Evolutionary conservation across 2,329 filamentous ascomycete species (phyloP).

Genomic region (Raffaelea arxii): DNA sequence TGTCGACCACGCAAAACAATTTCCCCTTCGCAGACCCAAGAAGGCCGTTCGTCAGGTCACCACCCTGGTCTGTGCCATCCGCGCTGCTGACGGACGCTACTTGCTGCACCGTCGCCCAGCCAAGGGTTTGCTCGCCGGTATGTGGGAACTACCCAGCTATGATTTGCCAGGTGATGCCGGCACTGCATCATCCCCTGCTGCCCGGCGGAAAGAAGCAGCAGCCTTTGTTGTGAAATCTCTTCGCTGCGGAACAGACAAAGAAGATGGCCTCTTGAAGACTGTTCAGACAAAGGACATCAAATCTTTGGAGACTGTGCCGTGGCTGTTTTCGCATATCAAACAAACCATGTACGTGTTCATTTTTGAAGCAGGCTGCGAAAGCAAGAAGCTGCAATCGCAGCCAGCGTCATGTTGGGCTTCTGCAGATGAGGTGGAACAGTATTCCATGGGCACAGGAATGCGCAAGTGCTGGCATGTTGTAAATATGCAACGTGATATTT

Average conservation of each 20-base stretch:
- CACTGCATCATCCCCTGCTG: neutral
- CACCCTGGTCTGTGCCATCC: slow-evolving; percentile 43
- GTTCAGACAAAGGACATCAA: slow-evolving; percentile 21
- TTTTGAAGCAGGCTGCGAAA: slow-evolving; percentile 26
- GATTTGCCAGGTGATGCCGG: slow-evolving; percentile 8
- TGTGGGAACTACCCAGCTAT: slow-evolving; percentile 47
- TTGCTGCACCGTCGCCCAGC: slow-evolving; percentile 40
- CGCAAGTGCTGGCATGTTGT: slow-evolving; percentile 44
- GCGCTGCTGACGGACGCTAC: slow-evolving; percentile 31
- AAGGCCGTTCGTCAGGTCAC: slow-evolving; percentile 43
- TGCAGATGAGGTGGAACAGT: slow-evolving; percentile 27
- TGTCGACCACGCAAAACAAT: slow-evolving; percentile 36
- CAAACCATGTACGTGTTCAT: slow-evolving; percentile 48
- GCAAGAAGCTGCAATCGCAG: neutral
- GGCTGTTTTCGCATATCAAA: slow-evolving; percentile 48
- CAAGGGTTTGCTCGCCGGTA: slow-evolving; percentile 42
- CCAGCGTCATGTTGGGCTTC: slow-evolving; percentile 24
- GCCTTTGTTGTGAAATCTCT: slow-evolving; percentile 3
- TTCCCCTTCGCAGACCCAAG: slow-evolving; percentile 41
- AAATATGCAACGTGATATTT: no score
- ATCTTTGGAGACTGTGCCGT: slow-evolving; percentile 43
- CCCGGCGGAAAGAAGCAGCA: slow-evolving; percentile 3
- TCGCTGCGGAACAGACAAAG: neutral
- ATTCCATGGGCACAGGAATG: slow-evolving; percentile 50
- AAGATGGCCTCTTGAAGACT: neutral